phyloP scores from a whole-genome alignment of 2,329 filamentous ascomycete species.

The Aspergillus fructus region DNA sequence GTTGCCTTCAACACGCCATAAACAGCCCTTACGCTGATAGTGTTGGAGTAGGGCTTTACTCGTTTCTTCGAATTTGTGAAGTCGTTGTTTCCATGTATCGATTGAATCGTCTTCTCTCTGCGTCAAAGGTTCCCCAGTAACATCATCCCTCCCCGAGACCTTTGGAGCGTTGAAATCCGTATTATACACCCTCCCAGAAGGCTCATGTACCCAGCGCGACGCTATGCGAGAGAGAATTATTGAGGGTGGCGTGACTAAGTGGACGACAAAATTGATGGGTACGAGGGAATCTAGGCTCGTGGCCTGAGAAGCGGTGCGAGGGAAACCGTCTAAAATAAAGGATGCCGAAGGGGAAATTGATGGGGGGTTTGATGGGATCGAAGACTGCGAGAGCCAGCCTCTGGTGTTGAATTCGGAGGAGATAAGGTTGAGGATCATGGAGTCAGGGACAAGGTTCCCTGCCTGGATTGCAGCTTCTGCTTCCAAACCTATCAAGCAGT shows the following conservation, averaged over 20 bases:
- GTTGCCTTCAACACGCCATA: constrained; percentile 84
- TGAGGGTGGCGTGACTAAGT: constrained; percentile 77
- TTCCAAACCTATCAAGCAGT: constrained; percentile 67
- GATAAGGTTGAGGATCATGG: constrained; percentile 88
- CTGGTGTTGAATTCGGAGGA: constrained; percentile 81
- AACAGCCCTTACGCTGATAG: constrained; percentile 77
- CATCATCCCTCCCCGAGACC: constrained; percentile 76
- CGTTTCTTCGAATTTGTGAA: constrained; percentile 82
- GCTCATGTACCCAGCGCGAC: constrained; percentile 89
- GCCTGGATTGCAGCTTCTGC: constrained; percentile 85
- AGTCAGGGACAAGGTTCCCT: constrained; percentile 86
- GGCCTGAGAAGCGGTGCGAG: constrained; percentile 81
- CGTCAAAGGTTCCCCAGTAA: constrained; percentile 83
- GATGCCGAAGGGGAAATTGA: constrained; percentile 74
- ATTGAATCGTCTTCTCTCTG: constrained; percentile 84
- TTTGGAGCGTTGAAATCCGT: constrained; percentile 86
- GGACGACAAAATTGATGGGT: constrained; percentile 93
- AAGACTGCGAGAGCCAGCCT: constrained; percentile 68
- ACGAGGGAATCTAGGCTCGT: constrained; percentile 73
- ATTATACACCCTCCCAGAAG: constrained; percentile 92
- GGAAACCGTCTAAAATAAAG: constrained; percentile 95
- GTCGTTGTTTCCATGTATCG: constrained; percentile 76
- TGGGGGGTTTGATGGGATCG: constrained; percentile 21
- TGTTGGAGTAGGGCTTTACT: constrained; percentile 83
- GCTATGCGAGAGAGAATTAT: constrained; percentile 89